Evolutionary conservation across 768 basidiomycete genomes (phyloP), one percentile per base, ranked within the genome.

Genomic region (Hirschioporus abietinus): DNA sequence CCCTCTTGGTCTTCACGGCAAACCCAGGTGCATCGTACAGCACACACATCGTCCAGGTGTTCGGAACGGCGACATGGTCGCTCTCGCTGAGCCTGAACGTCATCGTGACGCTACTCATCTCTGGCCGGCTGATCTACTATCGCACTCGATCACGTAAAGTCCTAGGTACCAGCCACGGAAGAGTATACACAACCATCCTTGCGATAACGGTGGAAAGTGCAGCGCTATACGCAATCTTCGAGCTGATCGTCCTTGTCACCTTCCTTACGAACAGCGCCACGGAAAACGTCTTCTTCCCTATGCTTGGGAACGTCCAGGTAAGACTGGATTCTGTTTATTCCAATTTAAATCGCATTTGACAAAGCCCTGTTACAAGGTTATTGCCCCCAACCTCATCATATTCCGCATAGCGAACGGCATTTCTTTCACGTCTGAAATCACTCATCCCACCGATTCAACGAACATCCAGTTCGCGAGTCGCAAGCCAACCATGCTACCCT

Each of bases 21-120:
- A 52, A 52, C 12, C 42, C 42, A 20, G 42, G 42, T 15, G 42
- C 42, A 12, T 52, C 42, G 42, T 52, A 52, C 42, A 57, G n/a
- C 24, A 52, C 64, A 24, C n/a, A 24, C 23, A 24, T 30, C 8
- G 64, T 64, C 36, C 64, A 35, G 30, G 27, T 27, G 52, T 52
- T 64, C 52, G 35, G 24, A n/a, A 57, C 58, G 10, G 36, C 64
- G 42, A 52, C 36, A 10, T 64, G 64, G 64, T 71, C 78, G 24
- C 73, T 80, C 60, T 78, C 79, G 12, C 78, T 83, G 66, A 69
- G 74, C 35, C 72, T 82, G 67, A 83, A 82, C 73, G 74, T 81
- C 65, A 67, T 82, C 70, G 74, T 79, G 58, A 82, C 81, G 7
- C n/a, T 71, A 4, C 72, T 79, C 34, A 80, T 83, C 64, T 78